These are phyloP conservation scores for Agrocybe chaxingu DNA, from an alignment of 768 basidiomycete genomes.

Conservation along the genomic window DNA sequence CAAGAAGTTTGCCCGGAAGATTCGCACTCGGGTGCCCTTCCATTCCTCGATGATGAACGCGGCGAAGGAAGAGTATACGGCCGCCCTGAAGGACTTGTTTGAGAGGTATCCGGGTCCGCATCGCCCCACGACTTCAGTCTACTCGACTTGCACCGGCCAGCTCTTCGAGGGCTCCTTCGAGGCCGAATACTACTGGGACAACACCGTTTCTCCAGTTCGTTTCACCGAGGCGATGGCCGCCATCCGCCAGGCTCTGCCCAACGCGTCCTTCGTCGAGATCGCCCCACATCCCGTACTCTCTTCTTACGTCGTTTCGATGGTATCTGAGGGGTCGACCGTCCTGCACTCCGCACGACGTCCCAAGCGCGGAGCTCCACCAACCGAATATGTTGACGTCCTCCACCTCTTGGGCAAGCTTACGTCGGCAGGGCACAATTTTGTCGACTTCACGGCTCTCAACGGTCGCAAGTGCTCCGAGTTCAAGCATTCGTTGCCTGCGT, in stretches of 20 bases:
- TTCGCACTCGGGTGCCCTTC: slow-evolving; percentile 33
- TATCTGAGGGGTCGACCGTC: slow-evolving; percentile 13
- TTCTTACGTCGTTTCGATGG: slow-evolving; percentile 25
- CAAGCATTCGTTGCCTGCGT: slow-evolving; percentile 15
- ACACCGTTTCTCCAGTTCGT: slow-evolving; percentile 31
- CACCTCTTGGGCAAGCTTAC: slow-evolving; percentile 25
- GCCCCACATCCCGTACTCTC: slow-evolving; percentile 36
- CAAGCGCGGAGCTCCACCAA: slow-evolving; percentile 13
- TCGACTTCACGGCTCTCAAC: slow-evolving; percentile 30
- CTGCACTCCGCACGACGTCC: slow-evolving; percentile 25
- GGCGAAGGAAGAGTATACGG: slow-evolving; percentile 26
- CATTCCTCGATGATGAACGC: slow-evolving; percentile 37
- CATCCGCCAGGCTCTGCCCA: slow-evolving; percentile 17
- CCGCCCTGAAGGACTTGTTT: slow-evolving; percentile 29
- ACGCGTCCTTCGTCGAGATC: slow-evolving; percentile 33
- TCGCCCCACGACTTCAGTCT: slow-evolving; percentile 25
- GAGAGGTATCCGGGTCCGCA: slow-evolving; percentile 24
- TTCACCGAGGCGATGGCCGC: slow-evolving; percentile 30
- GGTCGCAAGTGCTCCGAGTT: slow-evolving; percentile 12
- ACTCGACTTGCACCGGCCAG: slow-evolving; percentile 33
- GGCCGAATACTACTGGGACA: slow-evolving; percentile 39
- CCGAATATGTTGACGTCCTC: slow-evolving; percentile 25
- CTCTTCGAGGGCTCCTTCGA: slow-evolving; percentile 20
- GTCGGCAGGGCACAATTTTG: slow-evolving; percentile 23
- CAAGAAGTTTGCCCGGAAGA: slow-evolving; percentile 32